These are phyloP conservation scores for Pugionium cornutum DNA, from an alignment of 345 rosid species.

Conservation along the genomic window DNA sequence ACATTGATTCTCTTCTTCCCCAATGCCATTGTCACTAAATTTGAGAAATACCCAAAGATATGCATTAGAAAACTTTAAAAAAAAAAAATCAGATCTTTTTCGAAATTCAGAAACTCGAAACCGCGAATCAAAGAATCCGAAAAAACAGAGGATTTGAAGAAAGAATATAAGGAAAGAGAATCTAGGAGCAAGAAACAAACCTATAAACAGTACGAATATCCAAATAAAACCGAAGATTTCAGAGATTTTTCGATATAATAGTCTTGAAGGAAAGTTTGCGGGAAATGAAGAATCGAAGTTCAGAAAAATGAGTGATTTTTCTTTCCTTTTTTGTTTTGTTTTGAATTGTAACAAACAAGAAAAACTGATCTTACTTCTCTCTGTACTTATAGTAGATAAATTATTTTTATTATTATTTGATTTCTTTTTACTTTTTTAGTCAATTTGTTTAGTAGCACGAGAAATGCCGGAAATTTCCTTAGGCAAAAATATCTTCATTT, in stretches of 20 bases:
- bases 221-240: background rate
- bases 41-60: background rate
- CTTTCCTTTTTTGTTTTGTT: background rate
- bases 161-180: conserved; percentile 1
- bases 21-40: conserved; percentile 46
- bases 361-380: conserved; percentile 4
- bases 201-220: conserved; percentile 1
- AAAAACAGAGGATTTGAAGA: conserved; percentile 16
- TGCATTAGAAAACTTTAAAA: background rate
- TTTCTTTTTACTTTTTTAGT: conserved; percentile 9
- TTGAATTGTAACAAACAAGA: conserved; percentile 8
- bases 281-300: conserved; percentile 8
- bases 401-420: background rate
- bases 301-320: conserved; percentile 36
- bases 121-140: no score
- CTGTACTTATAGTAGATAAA: conserved; percentile 15
- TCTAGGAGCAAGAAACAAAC: conserved; percentile 10
- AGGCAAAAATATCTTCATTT: conserved; percentile 20
- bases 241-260: background rate
- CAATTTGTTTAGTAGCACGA: conserved; percentile 11
- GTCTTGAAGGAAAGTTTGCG: conserved; percentile 1
- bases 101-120: background rate
- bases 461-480: conserved; percentile 36
- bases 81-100: conserved; percentile 22
- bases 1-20: conserved; percentile 45